phyloP scores from a whole-genome alignment of 1,139 yeast species.

The Nakaseomyces kungkrabaensis region DNA sequence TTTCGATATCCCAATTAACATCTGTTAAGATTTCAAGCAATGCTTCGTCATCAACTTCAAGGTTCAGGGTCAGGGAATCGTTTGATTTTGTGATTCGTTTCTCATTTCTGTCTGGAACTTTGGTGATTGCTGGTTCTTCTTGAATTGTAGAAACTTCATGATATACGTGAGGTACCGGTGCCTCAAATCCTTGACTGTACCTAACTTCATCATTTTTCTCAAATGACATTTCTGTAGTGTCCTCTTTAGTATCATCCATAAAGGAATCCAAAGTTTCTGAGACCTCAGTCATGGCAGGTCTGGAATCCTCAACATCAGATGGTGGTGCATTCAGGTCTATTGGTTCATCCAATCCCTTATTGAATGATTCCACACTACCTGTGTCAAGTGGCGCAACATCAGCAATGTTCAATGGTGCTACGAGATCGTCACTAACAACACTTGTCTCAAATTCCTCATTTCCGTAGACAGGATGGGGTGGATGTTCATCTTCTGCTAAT shows the following conservation, averaged over 20 bases:
- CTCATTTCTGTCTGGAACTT: background rate
- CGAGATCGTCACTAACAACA: background rate
- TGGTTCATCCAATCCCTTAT: background rate
- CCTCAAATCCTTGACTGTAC: slow-evolving; percentile 17
- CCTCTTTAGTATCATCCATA: slow-evolving; percentile 7
- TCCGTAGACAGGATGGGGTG: background rate
- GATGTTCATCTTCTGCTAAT: slow-evolving; percentile 6
- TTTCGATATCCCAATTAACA: slow-evolving; percentile 55
- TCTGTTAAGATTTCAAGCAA: slow-evolving; percentile 50
- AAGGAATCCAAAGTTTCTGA: background rate
- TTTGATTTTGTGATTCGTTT: background rate
- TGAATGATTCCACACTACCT: slow-evolving; percentile 1
- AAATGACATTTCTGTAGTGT: slow-evolving; percentile 19
- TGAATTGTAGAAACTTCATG: slow-evolving; percentile 28
- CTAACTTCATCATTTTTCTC: slow-evolving; percentile 27
- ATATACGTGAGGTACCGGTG: slow-evolving; percentile 16
- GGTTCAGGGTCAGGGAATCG: slow-evolving; percentile 2
- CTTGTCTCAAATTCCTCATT: slow-evolving; percentile 1
- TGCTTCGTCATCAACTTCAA: slow-evolving; percentile 20
- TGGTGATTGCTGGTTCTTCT: slow-evolving; percentile 16
- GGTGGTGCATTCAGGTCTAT: slow-evolving; percentile 8
- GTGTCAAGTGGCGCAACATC: slow-evolving; percentile 3
- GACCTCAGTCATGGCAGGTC: background rate
- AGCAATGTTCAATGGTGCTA: slow-evolving; percentile 3
- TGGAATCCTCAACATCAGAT: background rate